Percentiles rank a stretch among this genome's conserved stretches.
Conservation (phyloP, 1,284 basidiomycete species). For the Dichomitus squalens region DNA sequence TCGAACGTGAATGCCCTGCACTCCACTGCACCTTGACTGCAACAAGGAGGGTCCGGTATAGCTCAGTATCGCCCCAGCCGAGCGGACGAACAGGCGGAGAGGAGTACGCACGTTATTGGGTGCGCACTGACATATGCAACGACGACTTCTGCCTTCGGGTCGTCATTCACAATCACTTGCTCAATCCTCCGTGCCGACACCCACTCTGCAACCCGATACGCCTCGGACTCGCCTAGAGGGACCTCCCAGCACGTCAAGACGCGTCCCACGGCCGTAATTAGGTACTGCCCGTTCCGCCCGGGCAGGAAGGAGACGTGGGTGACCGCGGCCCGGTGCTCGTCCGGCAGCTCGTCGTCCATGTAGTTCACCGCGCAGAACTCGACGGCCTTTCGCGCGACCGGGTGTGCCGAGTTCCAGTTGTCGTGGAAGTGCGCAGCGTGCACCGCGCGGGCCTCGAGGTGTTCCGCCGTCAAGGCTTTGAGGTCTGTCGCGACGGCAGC, state of each 20-base stretch:
- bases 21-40: constrained; percentile 17
- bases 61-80: no score
- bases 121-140: constrained; percentile 30
- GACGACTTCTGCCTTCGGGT: constrained; percentile 30
- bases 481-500: constrained; percentile 31
- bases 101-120: constrained; percentile 19
- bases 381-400: constrained; percentile 27
- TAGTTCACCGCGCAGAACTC: constrained; percentile 29
- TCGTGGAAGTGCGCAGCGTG: constrained; percentile 39
- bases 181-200: constrained; percentile 24
- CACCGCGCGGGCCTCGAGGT: constrained; percentile 39
- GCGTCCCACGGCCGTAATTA: constrained; percentile 33
- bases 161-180: constrained; percentile 36
- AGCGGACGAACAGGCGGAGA: neutral
- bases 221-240: constrained; percentile 36
- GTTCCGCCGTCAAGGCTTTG: constrained; percentile 33
- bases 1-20: constrained; percentile 29
- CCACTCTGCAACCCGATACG: constrained; percentile 37
- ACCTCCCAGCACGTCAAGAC: constrained; percentile 40
- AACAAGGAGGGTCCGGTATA: neutral
- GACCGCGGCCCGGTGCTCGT: constrained; percentile 23
- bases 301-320: constrained; percentile 37
- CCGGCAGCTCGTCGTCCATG: constrained; percentile 17
- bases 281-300: constrained; percentile 36
- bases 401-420: constrained; percentile 38